Evolutionary conservation across 2,329 filamentous ascomycete species (phyloP).

Genomic region (Xylaria arbuscula): DNA sequence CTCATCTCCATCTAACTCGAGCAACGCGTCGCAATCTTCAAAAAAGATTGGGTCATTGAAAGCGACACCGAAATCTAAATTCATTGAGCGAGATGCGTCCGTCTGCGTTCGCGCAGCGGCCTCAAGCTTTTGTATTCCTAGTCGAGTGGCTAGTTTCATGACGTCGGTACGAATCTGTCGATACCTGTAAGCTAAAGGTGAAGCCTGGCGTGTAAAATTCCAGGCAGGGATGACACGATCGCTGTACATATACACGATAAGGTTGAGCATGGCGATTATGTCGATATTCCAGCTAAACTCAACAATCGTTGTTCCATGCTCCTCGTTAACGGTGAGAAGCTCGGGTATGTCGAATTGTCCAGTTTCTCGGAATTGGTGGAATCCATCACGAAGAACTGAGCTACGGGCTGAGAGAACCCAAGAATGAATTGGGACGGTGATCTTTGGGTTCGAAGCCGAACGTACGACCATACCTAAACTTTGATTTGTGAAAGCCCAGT

Average conservation of each 20-base stretch:
- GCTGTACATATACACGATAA: conserved; percentile 83
- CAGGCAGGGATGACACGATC: conserved; percentile 86
- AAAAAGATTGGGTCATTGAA: conserved; percentile 77
- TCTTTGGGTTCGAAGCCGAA: conserved; percentile 71
- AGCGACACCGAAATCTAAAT: conserved; percentile 76
- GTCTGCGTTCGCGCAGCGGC: conserved; percentile 80
- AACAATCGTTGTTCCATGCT: conserved; percentile 65
- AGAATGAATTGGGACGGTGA: conserved; percentile 82
- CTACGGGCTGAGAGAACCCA: conserved; percentile 84
- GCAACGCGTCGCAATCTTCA: conserved; percentile 79
- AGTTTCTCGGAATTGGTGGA: conserved; percentile 67
- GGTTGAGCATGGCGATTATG: conserved; percentile 80
- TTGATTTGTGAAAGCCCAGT: conserved; percentile 54
- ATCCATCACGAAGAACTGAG: conserved; percentile 69
- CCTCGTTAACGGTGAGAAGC: conserved; percentile 66
- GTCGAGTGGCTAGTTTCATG: conserved; percentile 81
- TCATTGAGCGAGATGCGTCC: conserved; percentile 70
- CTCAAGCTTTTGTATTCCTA: conserved; percentile 79
- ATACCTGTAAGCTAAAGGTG: conserved; percentile 75
- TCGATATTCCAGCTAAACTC: conserved; percentile 76
- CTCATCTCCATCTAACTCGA: conserved; percentile 81
- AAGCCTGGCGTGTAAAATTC: conserved; percentile 78
- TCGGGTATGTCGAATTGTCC: conserved; percentile 70
- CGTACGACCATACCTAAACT: conserved; percentile 60
- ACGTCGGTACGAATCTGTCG: conserved; percentile 84